Evolutionary conservation across 148 eudicot species (phyloP).

Genomic region (Fagopyrum esculentum): DNA sequence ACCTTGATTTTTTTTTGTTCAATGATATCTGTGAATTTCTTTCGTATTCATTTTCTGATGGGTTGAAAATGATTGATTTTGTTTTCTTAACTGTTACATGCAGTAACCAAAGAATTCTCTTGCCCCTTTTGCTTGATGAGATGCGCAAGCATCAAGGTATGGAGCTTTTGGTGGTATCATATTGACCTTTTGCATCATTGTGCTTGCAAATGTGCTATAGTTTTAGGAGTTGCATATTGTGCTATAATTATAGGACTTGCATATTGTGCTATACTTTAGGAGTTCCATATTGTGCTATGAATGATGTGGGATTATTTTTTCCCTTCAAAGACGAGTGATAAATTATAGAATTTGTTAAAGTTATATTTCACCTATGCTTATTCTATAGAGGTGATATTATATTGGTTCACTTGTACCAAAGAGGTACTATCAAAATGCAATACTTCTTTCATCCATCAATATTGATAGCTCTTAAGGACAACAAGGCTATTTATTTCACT

Average conservation of each 20-base stretch:
- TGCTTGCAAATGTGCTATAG: background rate
- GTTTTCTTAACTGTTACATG: constrained; percentile 18
- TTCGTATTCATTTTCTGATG: background rate
- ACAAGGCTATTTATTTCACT: background rate
- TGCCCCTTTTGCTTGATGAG: constrained; percentile 91
- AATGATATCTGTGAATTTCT: constrained; percentile 10
- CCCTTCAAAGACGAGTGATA: background rate
- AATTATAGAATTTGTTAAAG: constrained; percentile 1
- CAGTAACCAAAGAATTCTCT: constrained; percentile 79
- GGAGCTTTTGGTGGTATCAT: background rate
- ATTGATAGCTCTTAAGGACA: background rate
- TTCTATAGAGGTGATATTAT: background rate
- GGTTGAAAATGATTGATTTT: constrained; percentile 8
- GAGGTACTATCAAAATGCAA: background rate
- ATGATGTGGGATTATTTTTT: background rate
- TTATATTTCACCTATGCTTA: background rate
- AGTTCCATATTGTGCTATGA: background rate
- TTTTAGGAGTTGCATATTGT: background rate
- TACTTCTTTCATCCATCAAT: background rate
- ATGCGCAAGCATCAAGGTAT: constrained; percentile 87
- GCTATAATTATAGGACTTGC: background rate
- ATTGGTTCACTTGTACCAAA: background rate
- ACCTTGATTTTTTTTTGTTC: constrained; percentile 84
- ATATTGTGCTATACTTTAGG: background rate
- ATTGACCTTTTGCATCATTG: background rate